A percentile compares a stretch with the other conserved stretches of the same genome.
These are phyloP conservation scores for Fusarium sulawesiense DNA, from an alignment of 2,329 filamentous ascomycete species.

Conservation along the genomic window DNA sequence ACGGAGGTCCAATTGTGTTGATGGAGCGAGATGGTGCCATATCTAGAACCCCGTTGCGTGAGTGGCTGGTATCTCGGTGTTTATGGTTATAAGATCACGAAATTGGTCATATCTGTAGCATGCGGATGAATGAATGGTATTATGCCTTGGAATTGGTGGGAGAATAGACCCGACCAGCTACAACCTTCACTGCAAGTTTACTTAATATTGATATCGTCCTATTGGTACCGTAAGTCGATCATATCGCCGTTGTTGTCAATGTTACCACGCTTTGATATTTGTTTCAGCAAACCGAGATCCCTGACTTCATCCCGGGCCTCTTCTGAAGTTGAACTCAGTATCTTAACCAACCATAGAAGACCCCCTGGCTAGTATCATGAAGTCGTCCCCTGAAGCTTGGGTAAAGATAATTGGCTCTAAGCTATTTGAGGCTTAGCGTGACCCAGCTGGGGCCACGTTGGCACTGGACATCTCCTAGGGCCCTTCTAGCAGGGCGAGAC, in stretches of 20 bases:
- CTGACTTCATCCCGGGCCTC: background rate
- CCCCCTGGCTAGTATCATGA: slow-evolving; percentile 28
- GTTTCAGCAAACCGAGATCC: background rate
- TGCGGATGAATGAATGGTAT: slow-evolving; percentile 6
- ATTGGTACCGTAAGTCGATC: background rate
- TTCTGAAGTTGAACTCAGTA: background rate
- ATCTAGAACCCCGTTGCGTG: background rate
- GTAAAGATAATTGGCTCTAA: slow-evolving; percentile 27
- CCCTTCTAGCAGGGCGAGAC: slow-evolving; percentile 11
- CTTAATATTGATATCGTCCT: background rate
- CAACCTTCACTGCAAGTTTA: background rate
- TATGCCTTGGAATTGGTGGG: slow-evolving; percentile 1
- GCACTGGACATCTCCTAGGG: slow-evolving; percentile 15
- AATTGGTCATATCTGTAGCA: slow-evolving; percentile 10
- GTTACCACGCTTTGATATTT: background rate
- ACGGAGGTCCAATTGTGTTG: slow-evolving; percentile 4
- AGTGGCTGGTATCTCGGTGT: background rate
- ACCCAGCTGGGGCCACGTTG: slow-evolving; percentile 37
- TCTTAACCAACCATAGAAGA: background rate
- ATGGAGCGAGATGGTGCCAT: slow-evolving; percentile 19
- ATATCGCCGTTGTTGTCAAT: background rate
- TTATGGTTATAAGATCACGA: slow-evolving; percentile 3
- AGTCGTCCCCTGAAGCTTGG: slow-evolving; percentile 26
- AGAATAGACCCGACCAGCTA: background rate
- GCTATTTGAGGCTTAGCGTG: slow-evolving; percentile 23